Percentiles rank a stretch among this genome's conserved stretches.
These are phyloP conservation scores for Dacryopinax primogenitus DNA, from an alignment of 768 basidiomycete genomes.

Conservation along the genomic window DNA sequence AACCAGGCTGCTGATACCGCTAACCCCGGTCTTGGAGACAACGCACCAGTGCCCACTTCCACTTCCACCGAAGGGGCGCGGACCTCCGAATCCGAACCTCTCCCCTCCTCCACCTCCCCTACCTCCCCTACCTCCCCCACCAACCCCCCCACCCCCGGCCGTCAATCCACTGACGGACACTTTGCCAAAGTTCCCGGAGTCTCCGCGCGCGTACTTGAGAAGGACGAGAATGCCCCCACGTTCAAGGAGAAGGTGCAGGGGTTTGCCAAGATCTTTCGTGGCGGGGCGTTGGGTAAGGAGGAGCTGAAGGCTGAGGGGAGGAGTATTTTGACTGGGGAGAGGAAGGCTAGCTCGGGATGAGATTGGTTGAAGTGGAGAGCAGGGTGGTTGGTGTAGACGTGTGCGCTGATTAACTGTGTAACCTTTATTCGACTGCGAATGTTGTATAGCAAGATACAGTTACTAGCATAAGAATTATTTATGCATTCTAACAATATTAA, in stretches of 20 bases:
- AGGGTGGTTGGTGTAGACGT: no score
- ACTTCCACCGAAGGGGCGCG: not conserved
- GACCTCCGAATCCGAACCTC: not conserved
- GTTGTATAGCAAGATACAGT: no score
- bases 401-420: no score
- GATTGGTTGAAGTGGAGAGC: not conserved
- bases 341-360: not conserved
- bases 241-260: not conserved
- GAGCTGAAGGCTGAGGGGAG: not conserved
- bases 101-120: not conserved
- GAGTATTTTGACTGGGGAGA: not conserved
- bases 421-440: no score
- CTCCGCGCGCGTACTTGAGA: not conserved
- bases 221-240: not conserved
- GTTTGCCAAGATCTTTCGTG: not conserved
- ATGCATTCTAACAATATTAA: no score
- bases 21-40: not conserved
- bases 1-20: not conserved
- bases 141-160: not conserved
- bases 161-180: not conserved
- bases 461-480: no score
- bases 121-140: not conserved
- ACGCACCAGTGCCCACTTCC: not conserved
- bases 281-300: not conserved
- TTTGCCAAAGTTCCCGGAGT: not conserved